Conservation (phyloP, 2,329 filamentous ascomycete genomes). For the Cytospora mali region DNA sequence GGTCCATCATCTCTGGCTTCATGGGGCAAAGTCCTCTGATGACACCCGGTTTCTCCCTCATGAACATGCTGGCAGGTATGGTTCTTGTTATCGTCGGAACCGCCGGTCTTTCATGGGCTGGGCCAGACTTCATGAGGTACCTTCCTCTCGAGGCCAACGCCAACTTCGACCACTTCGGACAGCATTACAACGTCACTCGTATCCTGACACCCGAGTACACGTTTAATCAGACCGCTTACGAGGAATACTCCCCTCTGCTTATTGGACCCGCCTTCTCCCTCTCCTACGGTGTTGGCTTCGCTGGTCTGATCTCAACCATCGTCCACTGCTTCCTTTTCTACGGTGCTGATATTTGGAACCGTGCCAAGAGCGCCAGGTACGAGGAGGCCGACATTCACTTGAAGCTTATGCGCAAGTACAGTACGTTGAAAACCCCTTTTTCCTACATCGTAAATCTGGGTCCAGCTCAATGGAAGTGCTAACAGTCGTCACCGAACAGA, state of each 20-base stretch:
- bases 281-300: slow-evolving; percentile 13
- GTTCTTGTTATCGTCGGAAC: slow-evolving; percentile 8
- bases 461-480: neutral
- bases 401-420: slow-evolving; percentile 24
- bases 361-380: slow-evolving; percentile 13
- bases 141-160: slow-evolving; percentile 10
- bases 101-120: slow-evolving; percentile 13
- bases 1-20: slow-evolving; percentile 16
- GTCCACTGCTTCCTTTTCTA: slow-evolving; percentile 28
- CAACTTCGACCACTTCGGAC: slow-evolving; percentile 10
- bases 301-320: slow-evolving; percentile 8
- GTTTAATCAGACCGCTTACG: slow-evolving; percentile 14
- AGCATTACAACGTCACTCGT: neutral
- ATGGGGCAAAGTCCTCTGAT: slow-evolving; percentile 12
- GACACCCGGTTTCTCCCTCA: slow-evolving; percentile 7
- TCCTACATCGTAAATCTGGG: rapidly evolving
- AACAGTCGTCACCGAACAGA: neutral
- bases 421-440: neutral
- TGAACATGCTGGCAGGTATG: slow-evolving; percentile 17
- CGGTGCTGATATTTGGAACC: slow-evolving; percentile 33
- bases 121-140: slow-evolving; percentile 12
- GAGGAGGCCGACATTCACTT: slow-evolving; percentile 25
- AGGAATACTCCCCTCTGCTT: slow-evolving; percentile 2
- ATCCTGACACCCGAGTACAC: slow-evolving; percentile 14
- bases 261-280: slow-evolving; percentile 6